Evolutionary conservation across 345 rosid genomes (phyloP).

Genomic region (Syzygium jambos): DNA sequence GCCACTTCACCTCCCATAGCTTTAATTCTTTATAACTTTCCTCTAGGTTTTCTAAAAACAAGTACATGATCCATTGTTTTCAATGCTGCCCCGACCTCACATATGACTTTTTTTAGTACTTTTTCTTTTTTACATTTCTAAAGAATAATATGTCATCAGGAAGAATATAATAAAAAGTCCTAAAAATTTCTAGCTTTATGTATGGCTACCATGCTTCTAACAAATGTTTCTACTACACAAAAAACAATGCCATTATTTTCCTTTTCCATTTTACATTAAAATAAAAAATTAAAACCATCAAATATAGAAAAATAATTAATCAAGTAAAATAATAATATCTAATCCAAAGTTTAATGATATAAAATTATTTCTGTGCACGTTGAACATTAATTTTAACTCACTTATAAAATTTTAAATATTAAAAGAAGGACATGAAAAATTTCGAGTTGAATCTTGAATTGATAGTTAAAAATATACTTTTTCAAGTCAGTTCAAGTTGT

Average conservation of each 20-base stretch:
- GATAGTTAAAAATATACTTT: not conserved
- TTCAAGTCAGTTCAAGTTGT: not conserved
- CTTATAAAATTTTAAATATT: not conserved
- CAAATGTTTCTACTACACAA: not conserved
- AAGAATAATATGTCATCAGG: not conserved
- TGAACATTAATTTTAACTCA: not conserved
- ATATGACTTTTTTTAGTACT: rapidly evolving
- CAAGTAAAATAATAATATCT: not conserved
- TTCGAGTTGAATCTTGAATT: not conserved
- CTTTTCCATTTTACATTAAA: not conserved
- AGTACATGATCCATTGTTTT: not conserved
- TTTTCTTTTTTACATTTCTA: not conserved
- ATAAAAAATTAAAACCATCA: not conserved
- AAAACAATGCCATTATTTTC: not conserved
- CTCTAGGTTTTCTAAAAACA: not conserved
- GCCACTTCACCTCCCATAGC: not conserved
- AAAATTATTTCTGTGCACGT: not conserved
- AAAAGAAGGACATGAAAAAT: not conserved
- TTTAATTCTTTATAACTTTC: not conserved
- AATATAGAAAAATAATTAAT: not conserved
- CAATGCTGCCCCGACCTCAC: not conserved
- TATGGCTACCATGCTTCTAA: not conserved
- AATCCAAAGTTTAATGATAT: not conserved
- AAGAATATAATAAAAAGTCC: not conserved
- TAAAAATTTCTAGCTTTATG: not conserved